Base-by-base conservation (phyloP, 371 early-diverging fungal genomes). In the Zopfochytrium polystomum region DNA sequence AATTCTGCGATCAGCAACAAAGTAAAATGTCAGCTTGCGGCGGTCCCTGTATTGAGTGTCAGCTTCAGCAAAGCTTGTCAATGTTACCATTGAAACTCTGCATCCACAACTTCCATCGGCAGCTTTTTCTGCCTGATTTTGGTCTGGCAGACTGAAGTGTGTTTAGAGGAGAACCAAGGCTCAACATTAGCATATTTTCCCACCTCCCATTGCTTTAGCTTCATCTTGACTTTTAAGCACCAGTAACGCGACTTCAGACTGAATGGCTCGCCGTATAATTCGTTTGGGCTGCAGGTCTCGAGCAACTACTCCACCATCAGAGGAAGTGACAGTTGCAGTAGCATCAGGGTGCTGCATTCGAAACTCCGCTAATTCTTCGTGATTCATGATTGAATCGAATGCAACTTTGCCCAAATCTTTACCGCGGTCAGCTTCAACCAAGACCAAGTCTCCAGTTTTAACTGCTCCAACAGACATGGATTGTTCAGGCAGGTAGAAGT, bases 51-150 rank as follows among this genome's bases (percentile, higher is more conserved):
- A n/a, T n/a, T n/a, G n/a, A n/a, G n/a, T 22, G 43, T 27, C 26
- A 22, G 33, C 15, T 60, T n/a, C 18, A 23, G 29, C 3, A n/a
- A n/a, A n/a, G n/a, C n/a, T n/a, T n/a, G n/a, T n/a, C n/a, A n/a
- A n/a, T n/a, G n/a, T 65, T 72, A 90, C 91, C 95, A 96, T 77
- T 97, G 98, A 68, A 91, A 97, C 75, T 97, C 98, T 11, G 95
- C 98, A 70, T 94, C 93, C 0, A 92, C 89, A 3, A 97, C 88
- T 58, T 93, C 86, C 98, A 97, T 97, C 5, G 87, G 87, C 51
- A 97, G 74, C 58, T 88, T 86, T 65, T 85, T 85, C 61, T 91
- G 90, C 47, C 88, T 82, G 47, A 91, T 91, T 67, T 92, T 94
- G 47, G 80, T 72, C 66, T 92, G 93, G 68, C 95, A 95, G 27